These are phyloP conservation scores for Gillenia trifoliata DNA, from an alignment of 306 rosid species.

Conservation along the genomic window DNA sequence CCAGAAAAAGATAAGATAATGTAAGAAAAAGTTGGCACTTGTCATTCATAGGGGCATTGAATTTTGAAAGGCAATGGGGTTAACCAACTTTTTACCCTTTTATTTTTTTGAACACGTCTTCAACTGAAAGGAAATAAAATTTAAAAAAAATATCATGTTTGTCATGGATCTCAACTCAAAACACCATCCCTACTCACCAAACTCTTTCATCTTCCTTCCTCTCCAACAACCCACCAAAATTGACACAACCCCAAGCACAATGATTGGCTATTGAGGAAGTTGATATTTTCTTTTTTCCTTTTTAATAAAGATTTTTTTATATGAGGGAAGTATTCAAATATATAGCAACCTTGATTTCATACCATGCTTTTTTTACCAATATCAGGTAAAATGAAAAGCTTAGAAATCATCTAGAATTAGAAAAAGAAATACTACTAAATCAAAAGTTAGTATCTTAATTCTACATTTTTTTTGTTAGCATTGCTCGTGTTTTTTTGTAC, in stretches of 20 bases:
- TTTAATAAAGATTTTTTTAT: not conserved
- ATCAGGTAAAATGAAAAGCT: too few relatives aligned
- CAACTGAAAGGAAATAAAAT: constrained; percentile 20
- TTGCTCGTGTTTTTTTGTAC: too few relatives aligned
- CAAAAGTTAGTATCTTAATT: too few relatives aligned
- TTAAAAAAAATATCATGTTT: not conserved
- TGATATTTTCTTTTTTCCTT: not conserved
- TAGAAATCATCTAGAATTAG: too few relatives aligned
- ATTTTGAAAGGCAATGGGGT: not conserved
- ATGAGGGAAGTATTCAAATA: not conserved
- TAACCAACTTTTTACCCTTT: not conserved
- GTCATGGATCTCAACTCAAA: not conserved
- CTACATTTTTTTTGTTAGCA: too few relatives aligned
- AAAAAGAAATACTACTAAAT: too few relatives aligned
- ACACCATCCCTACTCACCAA: constrained; percentile 26
- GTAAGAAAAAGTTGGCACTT: not conserved
- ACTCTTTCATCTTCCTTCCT: constrained; percentile 6
- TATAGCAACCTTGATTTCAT: not conserved
- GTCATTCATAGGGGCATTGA: not conserved
- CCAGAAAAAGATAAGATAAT: not conserved
- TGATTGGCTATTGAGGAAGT: not conserved
- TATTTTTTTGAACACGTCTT: constrained; percentile 12
- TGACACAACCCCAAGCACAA: not conserved
- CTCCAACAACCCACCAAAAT: constrained; percentile 13
- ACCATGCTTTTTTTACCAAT: not conserved